Evolutionary conservation across 2,329 filamentous ascomycete genomes (phyloP).

Genomic region (Aspergillus thermomutatus): DNA sequence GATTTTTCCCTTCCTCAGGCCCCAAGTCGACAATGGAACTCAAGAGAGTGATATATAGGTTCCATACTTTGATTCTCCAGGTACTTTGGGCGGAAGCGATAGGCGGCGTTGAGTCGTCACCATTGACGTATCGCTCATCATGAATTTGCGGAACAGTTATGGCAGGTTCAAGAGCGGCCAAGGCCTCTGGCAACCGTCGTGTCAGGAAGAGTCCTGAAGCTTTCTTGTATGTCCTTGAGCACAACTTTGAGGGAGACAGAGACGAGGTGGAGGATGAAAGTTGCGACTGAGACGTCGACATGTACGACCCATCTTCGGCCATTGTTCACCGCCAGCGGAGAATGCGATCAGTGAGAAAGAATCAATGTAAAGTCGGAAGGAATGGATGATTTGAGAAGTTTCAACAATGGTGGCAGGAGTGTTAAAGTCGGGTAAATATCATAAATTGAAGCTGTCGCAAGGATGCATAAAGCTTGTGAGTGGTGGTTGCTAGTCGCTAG

Average conservation of each 20-base stretch:
- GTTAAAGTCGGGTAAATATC: background rate
- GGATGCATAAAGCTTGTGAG: background rate
- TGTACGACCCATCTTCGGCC: slow-evolving; percentile 27
- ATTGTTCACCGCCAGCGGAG: slow-evolving; percentile 24
- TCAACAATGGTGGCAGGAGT: background rate
- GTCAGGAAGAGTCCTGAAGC: slow-evolving; percentile 93
- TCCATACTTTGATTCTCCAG: slow-evolving; percentile 94
- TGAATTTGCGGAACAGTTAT: slow-evolving; percentile 58
- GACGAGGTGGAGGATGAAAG: slow-evolving; percentile 66
- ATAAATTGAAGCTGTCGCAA: background rate
- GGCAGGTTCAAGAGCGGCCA: slow-evolving; percentile 79
- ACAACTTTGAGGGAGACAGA: slow-evolving; percentile 57
- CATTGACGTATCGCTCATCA: slow-evolving; percentile 40
- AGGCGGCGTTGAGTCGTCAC: slow-evolving; percentile 56
- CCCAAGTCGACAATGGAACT: slow-evolving; percentile 89
- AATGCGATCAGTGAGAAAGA: background rate
- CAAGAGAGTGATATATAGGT: slow-evolving; percentile 87
- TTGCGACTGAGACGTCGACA: slow-evolving; percentile 48
- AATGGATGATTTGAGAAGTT: background rate
- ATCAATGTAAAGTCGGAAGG: background rate
- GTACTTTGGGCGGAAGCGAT: slow-evolving; percentile 76
- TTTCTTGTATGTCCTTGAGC: slow-evolving; percentile 91
- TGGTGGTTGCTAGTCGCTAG: background rate
- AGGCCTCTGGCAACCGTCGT: slow-evolving; percentile 83
- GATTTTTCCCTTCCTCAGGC: slow-evolving; percentile 81